Base-by-base conservation (phyloP, 2,329 filamentous ascomycete genomes). In the Didymella pinodella region DNA sequence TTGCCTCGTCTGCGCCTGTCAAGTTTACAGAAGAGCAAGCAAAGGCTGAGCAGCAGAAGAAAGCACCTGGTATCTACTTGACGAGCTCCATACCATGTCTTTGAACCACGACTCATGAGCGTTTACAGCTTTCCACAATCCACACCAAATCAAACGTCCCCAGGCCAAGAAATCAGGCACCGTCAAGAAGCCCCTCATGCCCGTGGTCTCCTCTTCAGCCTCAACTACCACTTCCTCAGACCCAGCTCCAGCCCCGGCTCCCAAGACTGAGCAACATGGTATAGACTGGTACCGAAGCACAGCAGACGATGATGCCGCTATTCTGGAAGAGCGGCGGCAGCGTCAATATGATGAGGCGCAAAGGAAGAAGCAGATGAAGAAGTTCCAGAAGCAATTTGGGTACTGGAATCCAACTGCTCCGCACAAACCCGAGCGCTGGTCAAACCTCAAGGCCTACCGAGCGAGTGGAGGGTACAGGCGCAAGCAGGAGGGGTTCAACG, bases 261-360 rank as follows among this genome's bases (percentile, higher is more conserved):
- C 60, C 26, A 54, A 51, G 10, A 16, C 61, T 26, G 65, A 71
- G 50, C 67, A 68, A 48, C 66, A 66, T 58, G 63, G 63, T 22
- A 65, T 71, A 59, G 66, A 73, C 45, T 74, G 65, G 47, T 74
- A 97, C 77, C 97, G 93, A 90, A 86, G 86, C 1, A 88, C 86
- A 48, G 90, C 92, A n/a, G 92, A 96, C 66, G 91, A 96, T 55
- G 92, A 92, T 69, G 83, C 85, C 28, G 84, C 86, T 65, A 84
- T 82, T 63, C 86, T 88, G 62, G 92, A 92, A 73, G 82, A 81
- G 44, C 81, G 78, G 20, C 85, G 90, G 70, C 90, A 91, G 78
- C 85, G 88, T 55, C 87, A 90, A 72, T 87, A 91, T 48, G 91
- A 91, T 55, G 90, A 71, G 43, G 64, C 91, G 14, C 88, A 91